These are phyloP conservation scores for Stropharia rugosoannulata DNA, from an alignment of 768 basidiomycete species.

Conservation along the genomic window DNA sequence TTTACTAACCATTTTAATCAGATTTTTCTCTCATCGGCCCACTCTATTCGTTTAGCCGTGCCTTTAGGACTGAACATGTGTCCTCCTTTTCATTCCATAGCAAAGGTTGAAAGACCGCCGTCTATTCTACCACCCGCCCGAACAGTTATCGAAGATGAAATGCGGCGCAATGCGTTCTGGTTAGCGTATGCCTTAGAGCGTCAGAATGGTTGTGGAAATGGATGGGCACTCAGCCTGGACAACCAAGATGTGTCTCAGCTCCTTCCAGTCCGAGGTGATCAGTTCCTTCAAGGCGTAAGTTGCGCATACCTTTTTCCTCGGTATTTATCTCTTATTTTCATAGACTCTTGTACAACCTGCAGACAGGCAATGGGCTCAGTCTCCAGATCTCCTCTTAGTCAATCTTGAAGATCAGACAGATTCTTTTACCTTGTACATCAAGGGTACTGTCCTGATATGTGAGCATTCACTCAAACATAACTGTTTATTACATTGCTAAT, in stretches of 20 bases:
- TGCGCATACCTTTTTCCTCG: background rate
- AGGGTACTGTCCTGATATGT: conserved; percentile 66
- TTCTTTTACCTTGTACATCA: conserved; percentile 71
- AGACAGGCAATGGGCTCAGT: conserved; percentile 69
- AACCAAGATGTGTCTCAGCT: conserved; percentile 75
- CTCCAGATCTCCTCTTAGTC: conserved; percentile 53
- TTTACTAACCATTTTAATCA: conserved; percentile 20
- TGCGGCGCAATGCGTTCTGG: conserved; percentile 73
- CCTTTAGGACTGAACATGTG: conserved; percentile 73
- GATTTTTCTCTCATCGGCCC: conserved; percentile 61
- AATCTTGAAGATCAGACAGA: conserved; percentile 67
- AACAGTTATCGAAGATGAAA: conserved; percentile 68
- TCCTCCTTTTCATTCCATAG: conserved; percentile 64
- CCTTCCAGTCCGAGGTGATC: conserved; percentile 59
- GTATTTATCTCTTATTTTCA: background rate
- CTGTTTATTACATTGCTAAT: background rate
- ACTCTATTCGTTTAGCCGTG: conserved; percentile 55
- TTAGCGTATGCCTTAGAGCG: conserved; percentile 69
- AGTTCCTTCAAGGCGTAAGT: conserved; percentile 63
- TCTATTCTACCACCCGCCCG: conserved; percentile 61
- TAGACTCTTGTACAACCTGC: conserved; percentile 48
- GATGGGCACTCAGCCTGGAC: conserved; percentile 70
- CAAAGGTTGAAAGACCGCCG: conserved; percentile 54
- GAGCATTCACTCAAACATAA: conserved; percentile 10
- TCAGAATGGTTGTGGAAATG: conserved; percentile 64